Evolutionary conservation across 208 protist genomes (phyloP).

Genomic region (Leishmania tarentolae): DNA sequence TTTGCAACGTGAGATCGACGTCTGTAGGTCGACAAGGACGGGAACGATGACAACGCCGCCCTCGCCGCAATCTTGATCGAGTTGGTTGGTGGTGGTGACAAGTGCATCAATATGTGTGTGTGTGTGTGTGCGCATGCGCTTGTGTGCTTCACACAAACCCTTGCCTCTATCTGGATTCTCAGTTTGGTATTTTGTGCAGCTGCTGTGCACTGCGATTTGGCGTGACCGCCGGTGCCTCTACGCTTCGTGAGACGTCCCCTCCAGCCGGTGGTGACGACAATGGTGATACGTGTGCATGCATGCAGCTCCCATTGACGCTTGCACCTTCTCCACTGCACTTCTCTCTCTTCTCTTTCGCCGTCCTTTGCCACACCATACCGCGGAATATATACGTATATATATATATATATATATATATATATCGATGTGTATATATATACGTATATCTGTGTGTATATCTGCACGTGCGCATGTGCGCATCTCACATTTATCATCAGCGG

Average conservation of each 20-base stretch:
- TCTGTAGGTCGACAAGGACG: not conserved
- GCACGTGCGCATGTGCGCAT: too few relatives aligned
- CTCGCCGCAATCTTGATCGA: not conserved
- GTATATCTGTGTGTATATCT: not conserved
- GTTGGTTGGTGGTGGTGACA: not conserved
- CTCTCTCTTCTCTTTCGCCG: not conserved
- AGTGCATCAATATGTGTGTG: not conserved
- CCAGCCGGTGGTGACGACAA: not conserved
- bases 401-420: not conserved
- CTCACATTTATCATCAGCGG: not conserved
- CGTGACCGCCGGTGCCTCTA: not conserved
- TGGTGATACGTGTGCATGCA: not conserved
- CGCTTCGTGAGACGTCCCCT: not conserved
- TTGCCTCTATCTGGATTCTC: not conserved
- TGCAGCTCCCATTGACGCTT: not conserved
- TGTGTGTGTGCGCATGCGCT: not conserved
- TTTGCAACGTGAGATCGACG: conserved; percentile 9
- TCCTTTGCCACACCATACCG: not conserved
- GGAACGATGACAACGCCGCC: not conserved
- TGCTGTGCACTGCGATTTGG: not conserved
- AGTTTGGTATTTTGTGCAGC: not conserved
- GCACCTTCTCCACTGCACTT: not conserved
- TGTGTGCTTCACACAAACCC: not conserved
- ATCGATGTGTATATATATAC: not conserved
- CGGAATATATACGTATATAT: too few relatives aligned